Percentiles rank a stretch among this genome's conserved stretches.
Evolutionary conservation across 2,329 filamentous ascomycete genomes (phyloP).

Genomic region (Septoria petroselini): DNA sequence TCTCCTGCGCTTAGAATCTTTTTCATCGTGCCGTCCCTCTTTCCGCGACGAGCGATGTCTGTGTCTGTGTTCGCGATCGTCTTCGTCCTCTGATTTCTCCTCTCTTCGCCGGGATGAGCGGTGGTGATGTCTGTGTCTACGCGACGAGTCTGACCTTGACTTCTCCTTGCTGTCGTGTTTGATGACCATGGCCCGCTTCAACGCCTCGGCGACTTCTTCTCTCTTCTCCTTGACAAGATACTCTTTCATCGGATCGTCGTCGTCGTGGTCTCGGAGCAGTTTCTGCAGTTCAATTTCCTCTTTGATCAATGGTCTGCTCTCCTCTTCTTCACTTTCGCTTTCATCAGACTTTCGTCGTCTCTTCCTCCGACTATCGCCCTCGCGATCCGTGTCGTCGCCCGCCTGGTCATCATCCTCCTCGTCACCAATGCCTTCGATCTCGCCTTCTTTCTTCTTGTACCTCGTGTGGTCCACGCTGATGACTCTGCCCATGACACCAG

Average conservation of each 20-base stretch:
- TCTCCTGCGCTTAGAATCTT: not conserved
- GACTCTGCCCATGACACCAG: constrained; percentile 74
- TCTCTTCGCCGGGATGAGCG: constrained; percentile 15
- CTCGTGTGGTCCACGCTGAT: constrained; percentile 88
- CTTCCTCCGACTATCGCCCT: constrained; percentile 46
- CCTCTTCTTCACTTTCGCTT: constrained; percentile 43
- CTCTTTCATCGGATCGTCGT: constrained; percentile 96
- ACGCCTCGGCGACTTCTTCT: constrained; percentile 74
- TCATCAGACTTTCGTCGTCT: constrained; percentile 27
- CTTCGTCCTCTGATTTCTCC: not conserved
- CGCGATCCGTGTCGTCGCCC: constrained; percentile 43
- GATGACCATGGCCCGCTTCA: constrained; percentile 54
- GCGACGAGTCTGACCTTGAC: constrained; percentile 28
- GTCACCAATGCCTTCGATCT: constrained; percentile 37
- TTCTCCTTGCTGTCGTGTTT: constrained; percentile 47
- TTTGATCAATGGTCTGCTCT: constrained; percentile 62
- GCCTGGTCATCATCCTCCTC: constrained; percentile 54
- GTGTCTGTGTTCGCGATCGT: not conserved
- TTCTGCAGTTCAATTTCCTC: constrained; percentile 78
- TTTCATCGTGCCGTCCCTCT: not conserved
- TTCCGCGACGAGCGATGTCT: not conserved
- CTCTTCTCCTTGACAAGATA: constrained; percentile 89
- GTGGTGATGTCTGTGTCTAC: constrained; percentile 49
- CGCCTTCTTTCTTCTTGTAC: constrained; percentile 82
- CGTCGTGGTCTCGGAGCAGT: constrained; percentile 70